These are phyloP conservation scores for Syncephalis plumigaleata DNA, from an alignment of 371 early-diverging fungal genomes.

Conservation along the genomic window DNA sequence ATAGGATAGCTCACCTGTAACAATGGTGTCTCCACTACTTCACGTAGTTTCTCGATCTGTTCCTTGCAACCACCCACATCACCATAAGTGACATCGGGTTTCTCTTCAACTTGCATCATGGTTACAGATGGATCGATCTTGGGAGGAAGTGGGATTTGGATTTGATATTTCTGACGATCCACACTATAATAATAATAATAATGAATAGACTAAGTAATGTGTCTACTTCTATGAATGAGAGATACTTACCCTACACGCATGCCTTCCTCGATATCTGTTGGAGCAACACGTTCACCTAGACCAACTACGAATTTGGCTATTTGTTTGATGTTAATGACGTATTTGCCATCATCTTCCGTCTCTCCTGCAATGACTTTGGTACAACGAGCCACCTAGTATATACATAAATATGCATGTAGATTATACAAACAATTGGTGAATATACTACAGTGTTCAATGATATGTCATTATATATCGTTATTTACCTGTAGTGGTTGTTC, in stretches of 20 bases:
- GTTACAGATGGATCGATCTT: too few relatives aligned
- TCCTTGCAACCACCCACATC: too few relatives aligned
- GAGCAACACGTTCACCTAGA: constrained; percentile 88
- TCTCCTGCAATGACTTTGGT: constrained; percentile 87
- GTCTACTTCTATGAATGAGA: not conserved
- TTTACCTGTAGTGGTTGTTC: constrained; percentile 93
- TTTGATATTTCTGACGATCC: constrained; percentile 98
- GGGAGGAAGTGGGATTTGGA: constrained; percentile 68
- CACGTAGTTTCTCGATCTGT: too few relatives aligned
- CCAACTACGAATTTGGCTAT: constrained; percentile 99
- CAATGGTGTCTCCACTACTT: too few relatives aligned
- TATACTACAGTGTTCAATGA: too few relatives aligned
- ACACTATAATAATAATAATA: constrained; percentile 35
- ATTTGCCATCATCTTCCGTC: constrained; percentile 69
- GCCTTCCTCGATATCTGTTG: constrained; percentile 98
- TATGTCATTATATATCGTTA: too few relatives aligned
- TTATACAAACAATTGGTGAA: not conserved
- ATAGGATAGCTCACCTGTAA: constrained; percentile 18
- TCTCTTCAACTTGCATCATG: too few relatives aligned
- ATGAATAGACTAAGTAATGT: not conserved
- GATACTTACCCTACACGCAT: constrained; percentile 91
- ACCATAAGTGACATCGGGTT: too few relatives aligned
- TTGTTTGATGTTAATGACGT: constrained; percentile 97
- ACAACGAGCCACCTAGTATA: constrained; percentile 76
- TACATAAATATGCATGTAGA: not conserved